Conservation (phyloP, 495 filamentous ascomycete genomes). For the Ascobolus immersus region DNA sequence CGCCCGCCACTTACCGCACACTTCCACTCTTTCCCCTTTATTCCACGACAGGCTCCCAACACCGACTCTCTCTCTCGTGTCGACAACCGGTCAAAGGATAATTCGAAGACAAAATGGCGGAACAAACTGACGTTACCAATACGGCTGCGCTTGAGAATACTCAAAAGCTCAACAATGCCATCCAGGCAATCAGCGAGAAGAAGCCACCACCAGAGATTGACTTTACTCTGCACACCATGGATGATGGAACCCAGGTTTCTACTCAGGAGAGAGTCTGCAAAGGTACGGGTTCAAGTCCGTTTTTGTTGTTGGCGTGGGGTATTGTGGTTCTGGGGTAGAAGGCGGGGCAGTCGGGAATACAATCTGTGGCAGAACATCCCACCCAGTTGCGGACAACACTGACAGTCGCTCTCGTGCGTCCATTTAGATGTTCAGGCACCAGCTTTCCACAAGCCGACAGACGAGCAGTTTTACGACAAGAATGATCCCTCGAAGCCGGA, state of each 20-base stretch:
- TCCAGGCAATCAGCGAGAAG: conserved; percentile 73
- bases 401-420: not conserved
- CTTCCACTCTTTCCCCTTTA: too few species aligned
- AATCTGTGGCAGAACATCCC: too few species aligned
- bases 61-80: too few species aligned
- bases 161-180: conserved; percentile 35
- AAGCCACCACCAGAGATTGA: conserved; percentile 90
- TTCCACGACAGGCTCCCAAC: too few species aligned
- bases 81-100: too few species aligned
- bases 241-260: conserved; percentile 84
- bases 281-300: conserved; percentile 32
- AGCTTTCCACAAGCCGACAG: conserved; percentile 64
- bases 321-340: not conserved
- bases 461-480: conserved; percentile 46
- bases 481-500: conserved; percentile 72
- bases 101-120: conserved; percentile 15
- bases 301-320: not conserved
- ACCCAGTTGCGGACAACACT: too few species aligned
- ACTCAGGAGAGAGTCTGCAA: conserved; percentile 89
- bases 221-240: conserved; percentile 92
- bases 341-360: too few species aligned
- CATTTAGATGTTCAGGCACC: conserved; percentile 53
- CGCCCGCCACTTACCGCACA: too few species aligned
- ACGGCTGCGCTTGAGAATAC: conserved; percentile 13
- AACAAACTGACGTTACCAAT: conserved; percentile 4